Percentiles rank a stretch among this genome's conserved stretches.
Conservation (phyloP, 495 filamentous ascomycete species). For the Penicilliopsis zonata region DNA sequence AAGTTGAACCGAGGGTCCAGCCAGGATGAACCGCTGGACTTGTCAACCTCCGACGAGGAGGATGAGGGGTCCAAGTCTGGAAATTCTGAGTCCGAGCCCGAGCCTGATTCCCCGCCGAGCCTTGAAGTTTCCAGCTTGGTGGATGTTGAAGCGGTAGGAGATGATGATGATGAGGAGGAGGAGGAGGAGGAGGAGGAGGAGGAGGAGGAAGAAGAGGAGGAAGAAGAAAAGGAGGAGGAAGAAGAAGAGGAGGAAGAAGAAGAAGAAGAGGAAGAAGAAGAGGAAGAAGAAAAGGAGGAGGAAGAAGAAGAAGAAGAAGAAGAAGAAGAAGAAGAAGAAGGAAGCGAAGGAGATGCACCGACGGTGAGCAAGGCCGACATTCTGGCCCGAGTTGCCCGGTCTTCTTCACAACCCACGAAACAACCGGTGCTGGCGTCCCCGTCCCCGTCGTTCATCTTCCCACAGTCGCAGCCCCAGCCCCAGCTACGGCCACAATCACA, state of each 20-base stretch:
- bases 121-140: too few relatives aligned
- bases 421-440: not conserved
- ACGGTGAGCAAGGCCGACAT: not conserved
- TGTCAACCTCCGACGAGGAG: not conserved
- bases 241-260: constrained; percentile 1
- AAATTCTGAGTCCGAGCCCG: too few relatives aligned
- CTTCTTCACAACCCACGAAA: not conserved
- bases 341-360: not conserved
- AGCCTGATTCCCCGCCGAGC: too few relatives aligned
- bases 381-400: not conserved
- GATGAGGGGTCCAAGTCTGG: too few relatives aligned
- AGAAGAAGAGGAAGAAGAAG: not conserved
- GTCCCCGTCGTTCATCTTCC: not conserved
- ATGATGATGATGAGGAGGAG: not conserved
- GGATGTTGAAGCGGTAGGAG: too few relatives aligned
- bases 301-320: constrained; percentile 1
- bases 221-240: not conserved
- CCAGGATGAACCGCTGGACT: not conserved
- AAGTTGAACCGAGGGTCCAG: too few relatives aligned
- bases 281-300: not conserved
- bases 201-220: not conserved
- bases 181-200: not conserved
- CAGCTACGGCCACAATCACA: not conserved
- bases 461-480: not conserved
- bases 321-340: constrained; percentile 1